Evolutionary conservation across 768 basidiomycete genomes (phyloP).

Genomic region (Phallus indusiatus): DNA sequence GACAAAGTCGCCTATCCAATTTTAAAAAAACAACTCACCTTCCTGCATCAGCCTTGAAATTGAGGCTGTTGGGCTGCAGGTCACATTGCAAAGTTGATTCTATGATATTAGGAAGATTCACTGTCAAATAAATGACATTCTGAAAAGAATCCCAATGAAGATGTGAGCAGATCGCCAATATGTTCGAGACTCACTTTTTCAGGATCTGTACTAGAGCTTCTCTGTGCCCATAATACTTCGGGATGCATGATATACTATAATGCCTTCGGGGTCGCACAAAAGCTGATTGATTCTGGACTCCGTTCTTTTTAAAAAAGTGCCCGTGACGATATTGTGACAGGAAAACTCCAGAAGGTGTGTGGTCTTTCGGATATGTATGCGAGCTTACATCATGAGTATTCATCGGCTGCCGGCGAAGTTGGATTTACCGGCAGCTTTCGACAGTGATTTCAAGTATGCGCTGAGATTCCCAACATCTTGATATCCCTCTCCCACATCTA

Average conservation of each 20-base stretch:
- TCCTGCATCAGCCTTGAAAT: slow-evolving; percentile 58
- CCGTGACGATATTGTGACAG: not conserved
- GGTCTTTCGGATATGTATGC: not conserved
- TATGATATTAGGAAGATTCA: slow-evolving; percentile 72
- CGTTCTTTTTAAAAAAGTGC: not conserved
- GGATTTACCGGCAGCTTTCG: too few species aligned
- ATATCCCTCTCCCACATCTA: not conserved
- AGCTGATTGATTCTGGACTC: not conserved
- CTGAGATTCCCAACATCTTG: not conserved
- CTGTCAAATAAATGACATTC: slow-evolving; percentile 82
- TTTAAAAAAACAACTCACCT: slow-evolving; percentile 34
- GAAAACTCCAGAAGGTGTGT: not conserved
- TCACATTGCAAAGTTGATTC: slow-evolving; percentile 47
- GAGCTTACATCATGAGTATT: too few species aligned
- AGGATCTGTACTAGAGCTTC: slow-evolving; percentile 56
- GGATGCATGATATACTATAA: slow-evolving; percentile 40
- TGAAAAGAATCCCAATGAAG: slow-evolving; percentile 22
- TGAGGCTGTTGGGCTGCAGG: slow-evolving; percentile 46
- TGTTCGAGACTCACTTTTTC: slow-evolving; percentile 48
- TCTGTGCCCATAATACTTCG: slow-evolving; percentile 92
- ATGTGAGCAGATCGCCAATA: not conserved
- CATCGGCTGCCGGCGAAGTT: too few species aligned
- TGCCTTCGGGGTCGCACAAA: not conserved
- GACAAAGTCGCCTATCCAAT: slow-evolving; percentile 7
- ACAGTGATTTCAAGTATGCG: not conserved